Evolutionary conservation across 2,329 filamentous ascomycete genomes (phyloP).

Genomic region (Cladorrhinum sp.): DNA sequence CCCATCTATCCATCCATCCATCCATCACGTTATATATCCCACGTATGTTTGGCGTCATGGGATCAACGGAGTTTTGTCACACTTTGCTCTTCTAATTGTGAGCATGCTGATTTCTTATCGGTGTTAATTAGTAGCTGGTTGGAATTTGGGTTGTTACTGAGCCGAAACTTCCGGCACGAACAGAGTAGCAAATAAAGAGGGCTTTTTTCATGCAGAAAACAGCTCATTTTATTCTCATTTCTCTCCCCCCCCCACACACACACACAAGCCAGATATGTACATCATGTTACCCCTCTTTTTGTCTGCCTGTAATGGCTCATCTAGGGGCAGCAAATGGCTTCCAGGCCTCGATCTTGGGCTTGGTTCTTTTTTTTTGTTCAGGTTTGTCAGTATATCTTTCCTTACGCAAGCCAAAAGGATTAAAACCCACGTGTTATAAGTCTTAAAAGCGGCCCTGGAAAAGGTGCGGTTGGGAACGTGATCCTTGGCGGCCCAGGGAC

Average conservation of each 20-base stretch:
- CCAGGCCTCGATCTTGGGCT: constrained; percentile 38
- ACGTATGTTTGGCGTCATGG: neutral
- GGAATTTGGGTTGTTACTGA: no score
- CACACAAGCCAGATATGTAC: neutral
- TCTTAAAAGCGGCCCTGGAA: constrained; percentile 78
- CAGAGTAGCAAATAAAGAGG: no score
- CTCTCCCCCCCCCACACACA: neutral
- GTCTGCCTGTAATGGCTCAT: constrained; percentile 7
- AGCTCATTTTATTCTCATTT: neutral
- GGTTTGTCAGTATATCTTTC: neutral
- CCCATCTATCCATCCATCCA: neutral
- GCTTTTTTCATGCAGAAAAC: no score
- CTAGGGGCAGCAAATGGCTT: constrained; percentile 33
- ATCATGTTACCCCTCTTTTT: neutral
- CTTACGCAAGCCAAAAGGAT: neutral
- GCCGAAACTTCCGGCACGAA: no score
- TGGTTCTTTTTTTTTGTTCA: constrained; percentile 26
- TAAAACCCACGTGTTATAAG: constrained; percentile 84
- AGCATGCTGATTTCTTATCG: no score
- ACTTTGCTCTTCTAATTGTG: no score
- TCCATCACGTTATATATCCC: neutral
- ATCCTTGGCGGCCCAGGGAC: constrained; percentile 72
- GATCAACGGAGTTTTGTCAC: neutral
- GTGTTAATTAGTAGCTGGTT: no score
- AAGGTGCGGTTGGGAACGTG: constrained; percentile 72